Evolutionary conservation across 2,329 filamentous ascomycete genomes (phyloP).

Genomic region (Lasiodiplodia citricola): DNA sequence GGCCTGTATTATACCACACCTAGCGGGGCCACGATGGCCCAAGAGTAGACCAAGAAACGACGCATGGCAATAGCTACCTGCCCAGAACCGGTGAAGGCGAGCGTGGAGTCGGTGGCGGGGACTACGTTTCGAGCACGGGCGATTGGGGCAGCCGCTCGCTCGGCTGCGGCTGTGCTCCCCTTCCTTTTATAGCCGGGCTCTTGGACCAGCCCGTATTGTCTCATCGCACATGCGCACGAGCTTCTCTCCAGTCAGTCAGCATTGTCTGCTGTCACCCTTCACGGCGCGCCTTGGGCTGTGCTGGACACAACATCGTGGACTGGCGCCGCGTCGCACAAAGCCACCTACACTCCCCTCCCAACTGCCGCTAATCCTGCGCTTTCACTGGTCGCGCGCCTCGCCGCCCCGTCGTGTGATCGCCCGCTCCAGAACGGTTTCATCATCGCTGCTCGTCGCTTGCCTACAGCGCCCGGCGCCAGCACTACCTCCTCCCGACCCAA

Average conservation of each 20-base stretch:
- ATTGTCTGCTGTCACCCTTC: conserved; percentile 5
- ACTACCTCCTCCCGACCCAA: conserved; percentile 3
- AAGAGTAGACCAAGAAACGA: background rate
- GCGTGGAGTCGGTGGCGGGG: background rate
- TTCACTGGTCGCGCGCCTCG: conserved; percentile 1
- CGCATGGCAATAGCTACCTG: background rate
- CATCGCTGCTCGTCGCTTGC: conserved; percentile 18
- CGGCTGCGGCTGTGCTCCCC: conserved; percentile 16
- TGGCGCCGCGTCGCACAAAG: conserved; percentile 1
- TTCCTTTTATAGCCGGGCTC: conserved; percentile 16
- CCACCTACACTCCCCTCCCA: background rate
- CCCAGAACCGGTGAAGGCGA: conserved; percentile 10
- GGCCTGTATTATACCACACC: conserved; percentile 21
- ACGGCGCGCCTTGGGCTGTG: conserved; percentile 6
- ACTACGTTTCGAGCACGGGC: background rate
- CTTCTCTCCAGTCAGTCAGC: conserved; percentile 1
- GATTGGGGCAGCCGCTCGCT: background rate
- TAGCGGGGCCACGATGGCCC: background rate
- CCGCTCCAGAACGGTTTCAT: conserved; percentile 25
- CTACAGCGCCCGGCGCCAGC: conserved; percentile 1
- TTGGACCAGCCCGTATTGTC: conserved; percentile 9
- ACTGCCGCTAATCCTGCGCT: conserved; percentile 1
- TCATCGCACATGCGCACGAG: conserved; percentile 16
- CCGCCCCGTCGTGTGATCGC: conserved; percentile 16
- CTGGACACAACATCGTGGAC: conserved; percentile 10